These are phyloP conservation scores for Fusarium siculi DNA, from an alignment of 2,329 filamentous ascomycete genomes.

Conservation along the genomic window DNA sequence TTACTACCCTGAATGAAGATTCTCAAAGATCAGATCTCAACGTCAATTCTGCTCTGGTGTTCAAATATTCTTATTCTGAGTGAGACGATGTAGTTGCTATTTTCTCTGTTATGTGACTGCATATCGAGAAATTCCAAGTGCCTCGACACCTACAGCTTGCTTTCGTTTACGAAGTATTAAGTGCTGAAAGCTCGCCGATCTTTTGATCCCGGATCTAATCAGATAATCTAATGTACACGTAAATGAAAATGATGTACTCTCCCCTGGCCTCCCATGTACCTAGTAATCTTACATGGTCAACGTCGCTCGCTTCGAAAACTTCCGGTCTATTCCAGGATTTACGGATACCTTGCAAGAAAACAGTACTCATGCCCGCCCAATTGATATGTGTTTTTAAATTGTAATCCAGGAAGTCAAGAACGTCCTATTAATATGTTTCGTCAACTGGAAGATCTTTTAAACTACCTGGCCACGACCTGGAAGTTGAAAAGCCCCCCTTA, in stretches of 20 bases:
- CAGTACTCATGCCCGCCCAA: not conserved
- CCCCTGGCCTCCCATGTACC: not conserved
- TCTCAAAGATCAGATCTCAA: not conserved
- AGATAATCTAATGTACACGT: constrained; percentile 24
- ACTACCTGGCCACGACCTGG: not conserved
- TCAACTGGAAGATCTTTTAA: not conserved
- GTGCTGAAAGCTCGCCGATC: not conserved
- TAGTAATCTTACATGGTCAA: not conserved
- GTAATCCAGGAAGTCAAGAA: not conserved
- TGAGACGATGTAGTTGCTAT: not conserved
- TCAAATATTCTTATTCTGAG: not conserved
- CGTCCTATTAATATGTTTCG: not conserved
- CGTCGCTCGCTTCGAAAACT: not conserved
- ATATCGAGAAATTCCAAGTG: not conserved
- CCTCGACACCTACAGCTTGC: not conserved
- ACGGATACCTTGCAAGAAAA: not conserved
- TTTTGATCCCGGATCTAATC: constrained; percentile 21
- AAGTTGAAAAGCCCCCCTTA: not conserved
- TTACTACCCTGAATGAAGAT: constrained; percentile 1
- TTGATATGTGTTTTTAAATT: not conserved
- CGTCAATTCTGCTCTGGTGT: not conserved
- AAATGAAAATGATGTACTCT: constrained; percentile 1
- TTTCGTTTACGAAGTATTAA: not conserved
- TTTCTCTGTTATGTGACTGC: not conserved
- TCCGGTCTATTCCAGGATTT: not conserved